Evolutionary conservation across 2,329 filamentous ascomycete genomes (phyloP), one percentile per base, ranked within the genome.

Genomic region (Botryosphaeria agaves): DNA sequence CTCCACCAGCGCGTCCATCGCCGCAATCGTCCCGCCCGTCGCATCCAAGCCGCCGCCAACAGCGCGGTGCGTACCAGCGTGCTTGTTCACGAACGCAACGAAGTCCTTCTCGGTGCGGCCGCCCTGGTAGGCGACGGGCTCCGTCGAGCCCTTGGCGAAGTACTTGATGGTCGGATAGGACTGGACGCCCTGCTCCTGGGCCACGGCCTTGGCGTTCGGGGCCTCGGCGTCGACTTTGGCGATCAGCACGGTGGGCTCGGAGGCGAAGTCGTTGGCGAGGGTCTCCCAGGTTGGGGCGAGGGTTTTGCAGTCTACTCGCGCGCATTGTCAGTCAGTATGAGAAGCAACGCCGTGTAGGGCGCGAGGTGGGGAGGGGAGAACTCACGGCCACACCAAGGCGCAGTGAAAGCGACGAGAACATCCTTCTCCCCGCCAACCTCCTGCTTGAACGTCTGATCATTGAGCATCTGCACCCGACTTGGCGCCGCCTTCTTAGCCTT

Each of bases 81-180:
- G 80, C 44, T 74, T 66, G 65, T 98, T 98, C 57, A 98, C 52
- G 61, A 78, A 98, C 4, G 67, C 55, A 41, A 95, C 55, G 25
- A 98, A 63, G 40, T 74, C 78, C 28, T 69, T 63, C 63, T 94
- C 83, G 29, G 64, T 62, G 41, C 89, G 85, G 37, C 69, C 80
- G 36, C 79, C 76, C 32, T 64, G 59, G 67, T 94, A 98, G 27
- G 63, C 50, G 44, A 76, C 66, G 27, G 73, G 55, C 48, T 78
- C 72, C 39, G 69, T 79, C 49, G 74, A 80, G 43, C 84, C 85
- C 53, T 78, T 79, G 42, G 83, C 71, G 70, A 94, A 98, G 71
- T 77, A 98, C 64, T 93, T 93, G 65, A 98, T 93, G 38, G 89
- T 98, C 29, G 89, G 89, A 67, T 91, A 98, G 20, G 78, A 82